These are phyloP conservation scores for Lactarius tabidus DNA, from an alignment of 768 basidiomycete genomes.

Conservation along the genomic window DNA sequence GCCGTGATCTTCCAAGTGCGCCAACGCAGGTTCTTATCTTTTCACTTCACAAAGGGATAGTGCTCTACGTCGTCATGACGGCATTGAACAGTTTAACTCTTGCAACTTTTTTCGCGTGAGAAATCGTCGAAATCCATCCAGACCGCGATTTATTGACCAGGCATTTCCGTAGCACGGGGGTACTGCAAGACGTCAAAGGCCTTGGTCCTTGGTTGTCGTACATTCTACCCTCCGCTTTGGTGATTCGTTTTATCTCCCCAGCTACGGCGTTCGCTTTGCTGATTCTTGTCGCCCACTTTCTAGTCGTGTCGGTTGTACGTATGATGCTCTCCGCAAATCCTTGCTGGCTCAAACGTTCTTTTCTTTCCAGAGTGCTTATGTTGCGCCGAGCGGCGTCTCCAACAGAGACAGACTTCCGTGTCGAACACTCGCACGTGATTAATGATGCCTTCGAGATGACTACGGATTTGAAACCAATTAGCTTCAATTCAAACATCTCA, in stretches of 20 bases:
- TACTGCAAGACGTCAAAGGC: background rate
- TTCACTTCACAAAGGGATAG: constrained; percentile 10
- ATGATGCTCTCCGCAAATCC: background rate
- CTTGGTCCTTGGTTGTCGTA: constrained; percentile 19
- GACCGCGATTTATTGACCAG: background rate
- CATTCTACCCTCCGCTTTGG: constrained; percentile 20
- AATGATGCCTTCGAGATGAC: constrained; percentile 20
- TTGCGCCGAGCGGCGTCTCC: no score
- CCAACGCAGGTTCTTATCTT: background rate
- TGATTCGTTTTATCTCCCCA: background rate
- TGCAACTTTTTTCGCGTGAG: constrained; percentile 19
- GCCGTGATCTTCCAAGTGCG: background rate
- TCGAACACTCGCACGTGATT: constrained; percentile 9
- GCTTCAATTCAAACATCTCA: background rate
- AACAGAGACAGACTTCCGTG: constrained; percentile 15
- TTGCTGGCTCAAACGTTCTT: background rate
- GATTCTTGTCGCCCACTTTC: background rate
- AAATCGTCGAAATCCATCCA: background rate
- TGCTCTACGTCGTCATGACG: constrained; percentile 23
- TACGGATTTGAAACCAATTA: background rate
- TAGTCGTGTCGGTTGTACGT: constrained; percentile 21
- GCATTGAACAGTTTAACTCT: constrained; percentile 19
- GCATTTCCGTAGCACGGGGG: background rate
- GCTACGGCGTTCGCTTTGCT: background rate
- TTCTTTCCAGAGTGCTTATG: constrained; percentile 17